Base-by-base conservation (phyloP, 2,329 filamentous ascomycete genomes). In the Ophiobolus disseminans region DNA sequence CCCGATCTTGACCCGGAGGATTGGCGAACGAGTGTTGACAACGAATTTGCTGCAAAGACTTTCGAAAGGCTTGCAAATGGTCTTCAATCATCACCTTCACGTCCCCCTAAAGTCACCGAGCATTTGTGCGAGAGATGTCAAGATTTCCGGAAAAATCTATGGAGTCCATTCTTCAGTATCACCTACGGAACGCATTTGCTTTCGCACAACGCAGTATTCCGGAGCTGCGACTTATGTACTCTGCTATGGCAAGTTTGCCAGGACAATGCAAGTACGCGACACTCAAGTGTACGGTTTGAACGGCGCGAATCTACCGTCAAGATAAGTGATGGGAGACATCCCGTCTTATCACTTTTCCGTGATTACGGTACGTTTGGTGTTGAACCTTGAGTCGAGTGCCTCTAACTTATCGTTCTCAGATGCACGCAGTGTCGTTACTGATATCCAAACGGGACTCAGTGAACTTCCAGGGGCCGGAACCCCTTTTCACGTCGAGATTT, bases 381-480 rank as follows among this genome's bases (percentile, higher is more conserved):
- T n/a, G 11, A 22, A 41, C 37, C 20, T 31, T 2, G 23, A 28
- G 7, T 11, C 35, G 10, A 23, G 14, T n/a, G n/a, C n/a, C n/a
- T n/a, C n/a, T n/a, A n/a, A n/a, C n/a, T n/a, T n/a, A n/a, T n/a
- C n/a, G n/a, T n/a, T n/a, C n/a, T n/a, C n/a, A n/a, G n/a, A n/a
- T n/a, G n/a, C n/a, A n/a, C n/a, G n/a, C n/a, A n/a, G n/a, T n/a
- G n/a, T n/a, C n/a, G 10, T 19, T n/a, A 41, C 23, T 34, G 50
- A 56, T 10, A 2, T 28, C 13, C 56, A 57, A 21, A 16, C 47
- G 2, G 50, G 56, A 8, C 45, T 59, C 19, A 19, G 35, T 2
- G 14, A 45, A 6, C 48, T 59, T 17, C 53, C 56, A 28, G 23
- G 46, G 2, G 40, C 45, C 7, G 50, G 56, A 1, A 40, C n/a